phyloP scores from a whole-genome alignment of 2,329 filamentous ascomycete genomes.

The Colletotrichum agaves region DNA sequence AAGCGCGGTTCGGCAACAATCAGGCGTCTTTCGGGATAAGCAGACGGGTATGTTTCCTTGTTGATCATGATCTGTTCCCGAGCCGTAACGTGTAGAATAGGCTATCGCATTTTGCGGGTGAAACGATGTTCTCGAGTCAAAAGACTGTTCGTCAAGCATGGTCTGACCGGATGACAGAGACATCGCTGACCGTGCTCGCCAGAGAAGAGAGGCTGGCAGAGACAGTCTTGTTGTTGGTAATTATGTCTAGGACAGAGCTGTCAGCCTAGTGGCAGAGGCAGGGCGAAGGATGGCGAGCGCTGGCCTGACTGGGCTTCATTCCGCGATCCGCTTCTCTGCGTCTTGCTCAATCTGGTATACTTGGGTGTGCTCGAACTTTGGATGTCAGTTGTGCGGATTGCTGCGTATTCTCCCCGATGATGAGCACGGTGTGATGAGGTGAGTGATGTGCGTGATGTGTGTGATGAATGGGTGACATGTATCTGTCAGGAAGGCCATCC shows the following conservation, averaged over 20 bases:
- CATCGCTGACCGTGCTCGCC: conserved; percentile 9
- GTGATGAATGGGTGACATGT: background rate
- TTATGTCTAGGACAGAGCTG: conserved; percentile 18
- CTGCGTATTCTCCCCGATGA: background rate
- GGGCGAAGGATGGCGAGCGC: background rate
- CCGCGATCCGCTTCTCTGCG: background rate
- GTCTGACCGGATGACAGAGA: conserved; percentile 2
- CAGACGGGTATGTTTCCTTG: background rate
- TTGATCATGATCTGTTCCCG: background rate
- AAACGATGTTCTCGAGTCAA: background rate
- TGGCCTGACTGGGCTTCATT: background rate
- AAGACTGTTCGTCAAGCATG: background rate
- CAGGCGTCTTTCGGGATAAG: background rate
- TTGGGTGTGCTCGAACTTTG: too few relatives aligned
- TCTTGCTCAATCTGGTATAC: too few relatives aligned
- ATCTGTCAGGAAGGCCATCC: conserved; percentile 8
- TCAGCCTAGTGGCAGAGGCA: conserved; percentile 13
- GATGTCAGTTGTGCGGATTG: background rate
- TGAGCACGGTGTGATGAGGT: conserved; percentile 5
- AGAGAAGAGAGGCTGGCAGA: conserved; percentile 18
- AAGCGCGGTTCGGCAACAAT: background rate
- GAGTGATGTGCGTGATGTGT: conserved; percentile 12
- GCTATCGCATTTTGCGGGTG: background rate
- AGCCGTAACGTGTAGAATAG: conserved; percentile 1
- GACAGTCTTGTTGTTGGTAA: conserved; percentile 10